These are phyloP conservation scores for Globisporangium okanoganense DNA, from an alignment of 352 stramenopile genomes.

Conservation along the genomic window DNA sequence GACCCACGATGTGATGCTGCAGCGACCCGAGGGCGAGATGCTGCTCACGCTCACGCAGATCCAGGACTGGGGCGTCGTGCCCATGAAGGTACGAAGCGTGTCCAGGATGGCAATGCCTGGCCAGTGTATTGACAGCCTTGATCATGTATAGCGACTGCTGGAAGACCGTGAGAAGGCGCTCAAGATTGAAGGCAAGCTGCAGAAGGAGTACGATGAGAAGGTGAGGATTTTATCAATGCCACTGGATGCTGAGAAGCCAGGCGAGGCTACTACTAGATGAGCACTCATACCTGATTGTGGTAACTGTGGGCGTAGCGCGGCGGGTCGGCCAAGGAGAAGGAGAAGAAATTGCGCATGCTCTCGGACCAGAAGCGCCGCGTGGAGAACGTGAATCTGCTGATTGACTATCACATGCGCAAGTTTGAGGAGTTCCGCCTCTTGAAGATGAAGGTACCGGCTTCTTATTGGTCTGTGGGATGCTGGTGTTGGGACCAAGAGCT, in stretches of 20 bases:
- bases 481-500: too few relatives aligned
- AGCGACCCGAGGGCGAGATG: conserved; percentile 62
- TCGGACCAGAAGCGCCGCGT: conserved; percentile 80
- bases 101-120: too few relatives aligned
- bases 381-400: conserved; percentile 74
- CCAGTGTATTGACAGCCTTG: too few relatives aligned
- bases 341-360: conserved; percentile 80
- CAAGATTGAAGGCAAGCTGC: conserved; percentile 72
- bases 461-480: too few relatives aligned
- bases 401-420: conserved; percentile 68
- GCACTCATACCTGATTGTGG: conserved; percentile 17
- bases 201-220: conserved; percentile 72
- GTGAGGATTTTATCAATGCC: too few relatives aligned
- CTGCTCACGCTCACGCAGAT: conserved; percentile 69
- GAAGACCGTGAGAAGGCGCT: conserved; percentile 80
- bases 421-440: conserved; percentile 68
- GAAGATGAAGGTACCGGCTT: conserved; percentile 69
- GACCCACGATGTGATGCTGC: conserved; percentile 76
- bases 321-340: conserved; percentile 56
- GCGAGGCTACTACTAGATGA: too few relatives aligned
- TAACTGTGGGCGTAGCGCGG: conserved; percentile 40
- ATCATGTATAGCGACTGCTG: conserved; percentile 42
- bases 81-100: conserved; percentile 67
- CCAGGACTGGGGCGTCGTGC: conserved; percentile 78
- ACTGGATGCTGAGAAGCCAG: too few relatives aligned